Evolutionary conservation across 2,329 filamentous ascomycete genomes (phyloP), one percentile per base, ranked within the genome.

Genomic region (Purpureocillium lavendulum): DNA sequence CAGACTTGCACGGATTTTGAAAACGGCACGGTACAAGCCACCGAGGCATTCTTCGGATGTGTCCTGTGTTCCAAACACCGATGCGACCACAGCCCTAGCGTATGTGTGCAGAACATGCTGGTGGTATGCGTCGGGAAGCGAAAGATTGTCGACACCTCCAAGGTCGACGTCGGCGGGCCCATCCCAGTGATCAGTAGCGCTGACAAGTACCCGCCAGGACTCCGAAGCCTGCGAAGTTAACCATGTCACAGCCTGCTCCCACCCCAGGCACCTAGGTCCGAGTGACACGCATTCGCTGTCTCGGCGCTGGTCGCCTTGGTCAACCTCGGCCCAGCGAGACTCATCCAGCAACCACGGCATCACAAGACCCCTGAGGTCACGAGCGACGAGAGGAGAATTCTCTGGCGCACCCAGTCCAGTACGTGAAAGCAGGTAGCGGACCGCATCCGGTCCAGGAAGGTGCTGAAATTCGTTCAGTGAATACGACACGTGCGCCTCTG

Each of bases 341-440:
- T 78, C 69, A 34, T 77, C 78, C 51, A 83, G 79, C 36, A 88
- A 65, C 84, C 84, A 90, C 2, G 85, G 84, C 0, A 79, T 80
- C 36, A 89, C 63, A 30, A 89, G 54, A 0, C 80, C 76, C 45
- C 75, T 75, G 40, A 89, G 54, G 53, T 88, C 83, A 41, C 82
- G 73, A 1, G 75, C 78, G 35, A 81, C 55, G 30, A 66, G 55
- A 1, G 49, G 42, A 14, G 29, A 13, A 12, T 62, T 44, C 3
- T 65, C 60, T 30, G 65, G 61, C 24, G 69, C 58, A 13, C 51
- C 52, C 16, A 50, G 43, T 18, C 67, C 69, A 2, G 76, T 79
- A 39, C 73, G 71, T 7, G 72, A 73, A 5, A 90, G 64, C 21
- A 88, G 66, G 35, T 78, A 60, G 10, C 73, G 66, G 12, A 85